phyloP scores from a whole-genome alignment of 768 basidiomycete species.

The Trametes meyenii region DNA sequence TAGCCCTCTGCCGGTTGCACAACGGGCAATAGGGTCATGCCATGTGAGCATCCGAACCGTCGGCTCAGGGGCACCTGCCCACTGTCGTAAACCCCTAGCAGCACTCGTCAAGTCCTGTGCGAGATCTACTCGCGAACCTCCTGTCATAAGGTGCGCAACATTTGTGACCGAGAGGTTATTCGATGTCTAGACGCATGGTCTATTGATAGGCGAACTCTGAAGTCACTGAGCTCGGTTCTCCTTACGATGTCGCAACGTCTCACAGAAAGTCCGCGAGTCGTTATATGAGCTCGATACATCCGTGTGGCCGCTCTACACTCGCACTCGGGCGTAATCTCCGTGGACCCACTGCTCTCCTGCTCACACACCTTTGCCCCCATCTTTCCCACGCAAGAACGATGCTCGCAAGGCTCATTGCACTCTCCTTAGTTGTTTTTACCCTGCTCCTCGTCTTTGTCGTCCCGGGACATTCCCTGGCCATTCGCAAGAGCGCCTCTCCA shows the following conservation, averaged over 20 bases:
- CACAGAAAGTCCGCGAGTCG: conserved; percentile 2
- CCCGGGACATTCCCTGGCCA: neutral
- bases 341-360: neutral
- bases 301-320: conserved; percentile 8
- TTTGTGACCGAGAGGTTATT: conserved; percentile 1
- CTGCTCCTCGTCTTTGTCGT: neutral
- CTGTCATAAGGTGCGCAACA: neutral
- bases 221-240: neutral
- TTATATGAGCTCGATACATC: conserved; percentile 6
- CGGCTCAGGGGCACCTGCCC: too few species aligned
- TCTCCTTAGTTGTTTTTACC: neutral
- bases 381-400: neutral
- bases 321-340: conserved; percentile 11
- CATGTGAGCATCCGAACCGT: neutral
- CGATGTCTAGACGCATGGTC: neutral
- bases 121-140: too few species aligned
- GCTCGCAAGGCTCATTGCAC: conserved; percentile 7
- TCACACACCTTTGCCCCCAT: neutral
- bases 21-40: neutral
- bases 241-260: neutral
- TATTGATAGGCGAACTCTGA: neutral
- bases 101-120: too few species aligned
- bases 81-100: too few species aligned
- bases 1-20: neutral
- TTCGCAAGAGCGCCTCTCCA: conserved; percentile 17